A percentile compares a stretch with the other conserved stretches of the same genome.
Evolutionary conservation across 2,329 filamentous ascomycete species (phyloP).

Genomic region (Botrytis aclada): DNA sequence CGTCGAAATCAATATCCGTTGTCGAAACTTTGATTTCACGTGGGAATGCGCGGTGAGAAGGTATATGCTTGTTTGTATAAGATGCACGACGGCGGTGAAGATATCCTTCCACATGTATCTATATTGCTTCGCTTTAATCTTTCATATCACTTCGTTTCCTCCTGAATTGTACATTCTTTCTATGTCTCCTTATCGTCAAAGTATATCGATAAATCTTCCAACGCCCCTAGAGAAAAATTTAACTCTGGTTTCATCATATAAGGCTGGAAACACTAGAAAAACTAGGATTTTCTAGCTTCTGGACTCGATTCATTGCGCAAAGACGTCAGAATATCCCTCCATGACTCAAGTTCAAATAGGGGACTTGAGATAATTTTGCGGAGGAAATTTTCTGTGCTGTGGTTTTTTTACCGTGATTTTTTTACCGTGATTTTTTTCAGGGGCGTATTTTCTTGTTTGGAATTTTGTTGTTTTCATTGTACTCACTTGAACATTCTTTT

Average conservation of each 20-base stretch:
- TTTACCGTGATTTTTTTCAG: background rate
- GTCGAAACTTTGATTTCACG: background rate
- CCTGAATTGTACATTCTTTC: background rate
- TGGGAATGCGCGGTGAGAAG: background rate
- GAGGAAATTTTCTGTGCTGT: background rate
- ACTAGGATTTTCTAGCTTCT: background rate
- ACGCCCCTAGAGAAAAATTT: background rate
- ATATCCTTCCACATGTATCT: background rate
- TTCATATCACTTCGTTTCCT: background rate
- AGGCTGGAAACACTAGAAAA: background rate
- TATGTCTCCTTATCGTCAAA: background rate
- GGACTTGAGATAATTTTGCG: background rate
- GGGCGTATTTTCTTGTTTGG: background rate
- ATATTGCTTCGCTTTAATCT: background rate
- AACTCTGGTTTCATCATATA: constrained; percentile 1
- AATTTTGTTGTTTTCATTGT: background rate
- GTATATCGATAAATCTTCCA: background rate
- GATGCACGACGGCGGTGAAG: background rate
- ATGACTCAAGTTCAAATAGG: background rate
- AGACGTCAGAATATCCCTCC: background rate
- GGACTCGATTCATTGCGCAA: background rate
- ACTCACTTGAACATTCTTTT: background rate
- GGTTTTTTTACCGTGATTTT: background rate
- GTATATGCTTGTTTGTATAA: background rate
- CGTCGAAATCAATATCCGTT: background rate